Evolutionary conservation across 2,329 filamentous ascomycete species (phyloP).

Genomic region (Pseudopyricularia javanii): DNA sequence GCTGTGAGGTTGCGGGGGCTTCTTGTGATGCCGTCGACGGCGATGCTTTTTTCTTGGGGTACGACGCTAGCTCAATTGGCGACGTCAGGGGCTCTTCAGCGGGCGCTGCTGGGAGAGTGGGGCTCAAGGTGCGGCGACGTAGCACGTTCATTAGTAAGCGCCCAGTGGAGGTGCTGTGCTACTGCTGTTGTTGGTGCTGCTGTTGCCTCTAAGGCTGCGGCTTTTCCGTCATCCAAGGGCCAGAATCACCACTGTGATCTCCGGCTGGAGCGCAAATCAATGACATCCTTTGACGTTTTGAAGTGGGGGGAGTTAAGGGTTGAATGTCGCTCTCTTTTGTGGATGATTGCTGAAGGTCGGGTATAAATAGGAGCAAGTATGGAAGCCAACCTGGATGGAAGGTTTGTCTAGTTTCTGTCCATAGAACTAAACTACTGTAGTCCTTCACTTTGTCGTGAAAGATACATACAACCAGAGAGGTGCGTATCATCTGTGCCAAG

Average conservation of each 20-base stretch:
- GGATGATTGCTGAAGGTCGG: not conserved
- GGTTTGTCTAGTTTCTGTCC: too few relatives aligned
- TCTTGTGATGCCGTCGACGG: not conserved
- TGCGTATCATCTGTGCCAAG: not conserved
- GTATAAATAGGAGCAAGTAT: too few relatives aligned
- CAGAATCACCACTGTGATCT: not conserved
- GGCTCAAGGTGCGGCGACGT: not conserved
- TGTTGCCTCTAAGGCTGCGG: not conserved
- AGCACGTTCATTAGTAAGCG: constrained; percentile 2
- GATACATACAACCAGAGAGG: too few relatives aligned
- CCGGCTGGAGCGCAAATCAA: not conserved
- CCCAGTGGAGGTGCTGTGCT: not conserved
- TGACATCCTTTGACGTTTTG: too few relatives aligned
- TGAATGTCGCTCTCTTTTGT: too few relatives aligned
- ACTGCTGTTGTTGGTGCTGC: not conserved
- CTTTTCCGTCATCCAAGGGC: not conserved
- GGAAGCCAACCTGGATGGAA: too few relatives aligned
- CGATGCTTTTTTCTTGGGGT: not conserved
- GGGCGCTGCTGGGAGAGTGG: not conserved
- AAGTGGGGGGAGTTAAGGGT: too few relatives aligned
- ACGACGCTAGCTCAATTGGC: constrained; percentile 1
- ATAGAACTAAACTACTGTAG: not conserved
- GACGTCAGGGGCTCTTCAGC: not conserved
- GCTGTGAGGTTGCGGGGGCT: not conserved
- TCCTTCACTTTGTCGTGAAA: not conserved